phyloP scores from a whole-genome alignment of 495 filamentous ascomycete genomes.

The Endocarpon pusillum region DNA sequence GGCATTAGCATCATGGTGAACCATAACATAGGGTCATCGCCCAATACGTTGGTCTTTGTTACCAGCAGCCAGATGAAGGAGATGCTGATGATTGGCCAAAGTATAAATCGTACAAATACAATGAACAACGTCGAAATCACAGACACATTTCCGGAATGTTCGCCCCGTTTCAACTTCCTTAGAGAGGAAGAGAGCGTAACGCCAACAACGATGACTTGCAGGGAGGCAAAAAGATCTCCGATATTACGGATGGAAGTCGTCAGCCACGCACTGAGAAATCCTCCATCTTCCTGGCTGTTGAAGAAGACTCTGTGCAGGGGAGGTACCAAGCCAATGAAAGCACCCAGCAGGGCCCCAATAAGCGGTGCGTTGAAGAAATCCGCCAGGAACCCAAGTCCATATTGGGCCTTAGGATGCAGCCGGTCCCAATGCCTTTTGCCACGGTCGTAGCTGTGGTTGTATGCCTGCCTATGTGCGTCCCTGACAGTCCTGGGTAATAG shows the following conservation, averaged over 20 bases:
- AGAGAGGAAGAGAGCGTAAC: constrained; percentile 42
- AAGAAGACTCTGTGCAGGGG: constrained; percentile 52
- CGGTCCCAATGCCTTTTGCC: constrained; percentile 19
- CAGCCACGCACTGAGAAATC: constrained; percentile 55
- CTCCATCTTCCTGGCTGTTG: constrained; percentile 40
- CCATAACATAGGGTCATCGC: constrained; percentile 54
- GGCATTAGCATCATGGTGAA: constrained; percentile 69
- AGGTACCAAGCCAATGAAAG: constrained; percentile 44
- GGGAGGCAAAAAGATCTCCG: constrained; percentile 49
- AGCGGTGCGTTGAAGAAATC: constrained; percentile 48
- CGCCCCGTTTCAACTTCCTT: constrained; percentile 32
- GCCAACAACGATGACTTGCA: constrained; percentile 60
- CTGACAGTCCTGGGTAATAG: constrained; percentile 25
- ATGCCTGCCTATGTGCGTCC: constrained; percentile 8
- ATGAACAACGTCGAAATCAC: constrained; percentile 34
- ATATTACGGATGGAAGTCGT: constrained; percentile 48
- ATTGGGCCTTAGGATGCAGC: constrained; percentile 20
- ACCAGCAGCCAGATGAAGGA: constrained; percentile 44
- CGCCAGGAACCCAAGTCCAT: constrained; percentile 26
- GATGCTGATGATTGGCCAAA: constrained; percentile 49
- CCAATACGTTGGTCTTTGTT: constrained; percentile 35
- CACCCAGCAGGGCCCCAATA: constrained; percentile 44
- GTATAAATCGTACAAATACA: constrained; percentile 41
- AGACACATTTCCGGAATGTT: constrained; percentile 29
- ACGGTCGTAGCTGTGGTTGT: constrained; percentile 12